These are phyloP conservation scores for Chlorella sorokiniana DNA, from an alignment of 139 green algal species.

Conservation along the genomic window DNA sequence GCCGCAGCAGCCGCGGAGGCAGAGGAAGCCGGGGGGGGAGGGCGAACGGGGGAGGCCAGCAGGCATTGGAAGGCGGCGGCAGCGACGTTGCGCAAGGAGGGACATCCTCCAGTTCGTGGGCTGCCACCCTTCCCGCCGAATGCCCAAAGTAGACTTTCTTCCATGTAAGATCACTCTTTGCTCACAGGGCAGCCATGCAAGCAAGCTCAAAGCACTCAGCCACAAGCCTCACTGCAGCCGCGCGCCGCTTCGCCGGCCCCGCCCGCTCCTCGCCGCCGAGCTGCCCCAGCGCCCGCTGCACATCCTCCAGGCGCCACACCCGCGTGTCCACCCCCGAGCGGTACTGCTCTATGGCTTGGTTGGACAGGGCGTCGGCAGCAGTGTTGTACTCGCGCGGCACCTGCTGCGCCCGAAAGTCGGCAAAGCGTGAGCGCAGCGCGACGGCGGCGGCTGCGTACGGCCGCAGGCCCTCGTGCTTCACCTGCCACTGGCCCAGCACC, in stretches of 20 bases:
- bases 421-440: slow-evolving; percentile 29
- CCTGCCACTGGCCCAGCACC: slow-evolving; percentile 42
- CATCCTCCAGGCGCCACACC: slow-evolving; percentile 19
- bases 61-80: background rate
- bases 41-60: background rate
- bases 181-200: too few relatives aligned
- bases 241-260: background rate
- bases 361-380: slow-evolving; percentile 56
- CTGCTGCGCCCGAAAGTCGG: slow-evolving; percentile 41
- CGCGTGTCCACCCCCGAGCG: background rate
- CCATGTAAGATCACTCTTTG: too few relatives aligned
- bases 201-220: too few relatives aligned
- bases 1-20: background rate
- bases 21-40: background rate
- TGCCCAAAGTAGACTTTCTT: too few relatives aligned
- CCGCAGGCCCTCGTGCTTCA: slow-evolving; percentile 43
- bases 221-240: background rate
- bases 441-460: slow-evolving; percentile 17
- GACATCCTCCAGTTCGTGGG: too few relatives aligned
- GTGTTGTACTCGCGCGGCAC: slow-evolving; percentile 43
- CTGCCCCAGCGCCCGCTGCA: background rate
- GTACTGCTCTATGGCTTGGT: slow-evolving; percentile 53
- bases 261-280: too few relatives aligned
- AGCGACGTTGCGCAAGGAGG: too few relatives aligned
- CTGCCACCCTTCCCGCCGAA: too few relatives aligned